These are phyloP conservation scores for Penicillium sp. DNA, from an alignment of 2,329 filamentous ascomycete genomes.

Conservation along the genomic window DNA sequence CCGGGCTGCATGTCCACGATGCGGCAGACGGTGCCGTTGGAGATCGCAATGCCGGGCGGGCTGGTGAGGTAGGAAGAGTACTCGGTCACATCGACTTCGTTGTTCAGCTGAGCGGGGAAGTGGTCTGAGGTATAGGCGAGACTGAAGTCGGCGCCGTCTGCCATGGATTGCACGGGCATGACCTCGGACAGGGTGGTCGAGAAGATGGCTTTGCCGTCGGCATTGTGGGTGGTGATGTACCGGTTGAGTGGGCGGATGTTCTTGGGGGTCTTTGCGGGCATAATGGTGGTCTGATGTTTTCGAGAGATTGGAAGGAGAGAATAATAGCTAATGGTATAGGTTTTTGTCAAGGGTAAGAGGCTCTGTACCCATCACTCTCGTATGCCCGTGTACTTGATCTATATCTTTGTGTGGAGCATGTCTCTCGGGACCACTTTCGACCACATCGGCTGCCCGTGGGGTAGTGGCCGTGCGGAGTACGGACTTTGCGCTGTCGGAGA, in stretches of 20 bases:
- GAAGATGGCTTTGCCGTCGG: conserved; percentile 38
- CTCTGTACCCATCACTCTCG: neutral
- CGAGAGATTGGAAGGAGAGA: neutral
- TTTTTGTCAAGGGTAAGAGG: neutral
- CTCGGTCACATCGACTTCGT: conserved; percentile 48
- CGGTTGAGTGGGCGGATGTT: conserved; percentile 38
- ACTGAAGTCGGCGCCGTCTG: conserved; percentile 50
- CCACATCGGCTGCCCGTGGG: conserved; percentile 20
- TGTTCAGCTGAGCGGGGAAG: conserved; percentile 50
- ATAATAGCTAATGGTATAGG: neutral
- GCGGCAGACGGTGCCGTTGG: conserved; percentile 14
- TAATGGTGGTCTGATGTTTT: neutral
- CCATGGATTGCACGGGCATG: conserved; percentile 22
- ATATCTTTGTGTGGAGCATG: conserved; percentile 11
- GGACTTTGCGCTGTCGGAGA: neutral
- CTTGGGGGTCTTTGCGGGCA: conserved; percentile 13
- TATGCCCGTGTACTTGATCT: conserved; percentile 3
- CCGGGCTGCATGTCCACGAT: conserved; percentile 15
- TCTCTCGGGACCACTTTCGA: conserved; percentile 28
- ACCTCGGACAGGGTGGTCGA: conserved; percentile 27
- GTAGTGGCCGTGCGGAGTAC: neutral
- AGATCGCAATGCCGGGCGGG: conserved; percentile 51
- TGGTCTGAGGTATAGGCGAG: conserved; percentile 53
- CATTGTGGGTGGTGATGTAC: conserved; percentile 38
- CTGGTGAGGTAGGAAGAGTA: conserved; percentile 49